Evolutionary conservation across 192 early-diverging fungal species (phyloP).

Genomic region (Coemansia sp.): DNA sequence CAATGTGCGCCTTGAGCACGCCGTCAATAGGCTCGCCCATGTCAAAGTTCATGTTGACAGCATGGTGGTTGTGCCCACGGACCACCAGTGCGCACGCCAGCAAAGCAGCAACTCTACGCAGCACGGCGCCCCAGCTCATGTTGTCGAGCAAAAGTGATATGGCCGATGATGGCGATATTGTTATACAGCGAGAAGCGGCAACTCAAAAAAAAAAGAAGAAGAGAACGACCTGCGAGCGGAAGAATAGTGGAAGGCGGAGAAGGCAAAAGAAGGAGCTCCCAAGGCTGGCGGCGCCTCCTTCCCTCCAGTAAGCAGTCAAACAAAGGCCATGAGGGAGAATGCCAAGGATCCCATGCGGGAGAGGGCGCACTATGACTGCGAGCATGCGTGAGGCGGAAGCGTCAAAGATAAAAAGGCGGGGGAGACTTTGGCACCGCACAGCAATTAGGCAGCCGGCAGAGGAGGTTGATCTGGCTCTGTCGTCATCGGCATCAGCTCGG

Average conservation of each 20-base stretch:
- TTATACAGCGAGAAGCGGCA: neutral
- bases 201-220: neutral
- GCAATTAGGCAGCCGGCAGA: no score
- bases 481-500: no score
- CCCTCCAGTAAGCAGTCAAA: neutral
- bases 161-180: neutral
- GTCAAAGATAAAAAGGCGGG: neutral
- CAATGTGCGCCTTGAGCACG: conserved; percentile 44
- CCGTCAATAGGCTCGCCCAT: conserved; percentile 51
- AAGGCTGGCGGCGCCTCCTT: neutral
- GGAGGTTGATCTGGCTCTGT: no score
- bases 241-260: neutral
- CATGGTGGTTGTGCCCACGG: conserved; percentile 47
- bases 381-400: neutral
- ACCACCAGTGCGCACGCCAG: neutral
- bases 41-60: conserved; percentile 54
- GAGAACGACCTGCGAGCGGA: no score
- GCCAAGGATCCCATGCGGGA: neutral
- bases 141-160: neutral
- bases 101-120: conserved; percentile 11
- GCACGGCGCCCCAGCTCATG: neutral
- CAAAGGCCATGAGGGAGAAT: neutral
- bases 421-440: neutral
- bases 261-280: neutral
- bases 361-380: neutral